Evolutionary conservation across 2,329 filamentous ascomycete genomes (phyloP), one percentile per base, ranked within the genome.

Genomic region (Colletotrichum tabaci): DNA sequence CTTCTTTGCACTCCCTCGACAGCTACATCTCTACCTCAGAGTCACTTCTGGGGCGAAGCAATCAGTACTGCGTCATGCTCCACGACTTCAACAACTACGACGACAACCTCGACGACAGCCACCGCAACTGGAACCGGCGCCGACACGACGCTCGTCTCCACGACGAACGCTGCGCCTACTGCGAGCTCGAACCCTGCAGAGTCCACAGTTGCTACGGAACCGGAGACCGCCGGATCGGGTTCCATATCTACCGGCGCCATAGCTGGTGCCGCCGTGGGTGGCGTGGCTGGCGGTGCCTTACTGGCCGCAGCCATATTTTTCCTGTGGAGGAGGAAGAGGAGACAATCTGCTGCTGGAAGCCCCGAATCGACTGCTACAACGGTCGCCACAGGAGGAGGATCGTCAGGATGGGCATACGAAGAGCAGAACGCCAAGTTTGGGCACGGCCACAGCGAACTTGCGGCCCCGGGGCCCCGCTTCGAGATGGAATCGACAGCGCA

Each of bases 61-160:
- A 40, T 67, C 15, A 62, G 38, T n/a, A 67, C 65, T 13, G 21
- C 56, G 4, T 61, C 57, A 35, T 67, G 65, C 12, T 55, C 55
- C 13, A 30, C 12, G 23, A 35, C 46, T 0, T 35, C 65, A 18
- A 67, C 65, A 13, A 23, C 49, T 16, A 26, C 40, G 2, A 55
- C 47, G 1, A 5, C 15, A 6, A 21, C 52, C 30, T 30, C 26
- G 30, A 38, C 26, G 6, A 42, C 55, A 21, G 38, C 35, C 18
- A 18, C 55, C n/a, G 5, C 55, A 16, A 30, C 47, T 8, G 23
- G 42, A 5, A 23, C 18, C 16, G 12, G 2, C 10, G 16, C 18
- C 26, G 44, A 1, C 16, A n/a, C 49, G 0, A 35, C 10, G 2
- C 26, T 26, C 26, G 26, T 26, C 3, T 26, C 26, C 26, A 26